Base-by-base conservation (phyloP, 257 asterid genomes). In the Primulina huaijiensis region DNA sequence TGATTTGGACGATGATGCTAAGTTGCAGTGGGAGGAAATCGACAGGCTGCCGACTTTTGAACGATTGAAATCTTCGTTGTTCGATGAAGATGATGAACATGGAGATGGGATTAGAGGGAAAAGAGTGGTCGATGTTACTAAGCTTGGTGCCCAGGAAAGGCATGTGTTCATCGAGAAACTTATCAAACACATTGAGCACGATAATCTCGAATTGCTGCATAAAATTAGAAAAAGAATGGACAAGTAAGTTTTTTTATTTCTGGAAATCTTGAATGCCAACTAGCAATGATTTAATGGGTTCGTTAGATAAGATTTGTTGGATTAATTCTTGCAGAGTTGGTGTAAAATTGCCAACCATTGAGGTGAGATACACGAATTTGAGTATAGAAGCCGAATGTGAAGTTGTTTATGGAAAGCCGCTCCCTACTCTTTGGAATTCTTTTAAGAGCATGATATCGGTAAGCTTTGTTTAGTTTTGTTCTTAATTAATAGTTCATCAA, bases 101-200 rank as follows among this genome's bases (percentile, higher is more conserved):
- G 74, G 27, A 19, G 70, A 60, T 64, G 79, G 69, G 27, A 34
- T 16, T 31, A 34, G 60, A 43, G 83, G 82, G 17, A 77, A 69
- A 46, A 74, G 50, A 65, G 79, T 78, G 64, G 80, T 81, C 14
- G 86, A 86, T 55, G 84, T 86, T 57, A 76, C 85, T 16, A 83
- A 81, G 75, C 79, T 84, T 35, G 78, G 76, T 21, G 86, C 85
- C 17, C 78, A 72, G 11, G 85, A 80, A 72, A 77, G 74, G 75
- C 79, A 63, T 57, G 23, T 82, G 83, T 70, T 83, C 66, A 79
- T 84, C 29, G 84, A 75, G 65, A 81, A 81, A 78, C 86, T 84
- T 46, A 79, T 84, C 38, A 70, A 75, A 64, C 84, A 84, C 73
- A 75, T 79, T 33, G 86, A 82, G 2, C 82, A 81, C 20, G 89